Evolutionary conservation across 2,329 filamentous ascomycete species (phyloP), one percentile per base, ranked within the genome.

Genomic region (Cladophialophora psammophila): DNA sequence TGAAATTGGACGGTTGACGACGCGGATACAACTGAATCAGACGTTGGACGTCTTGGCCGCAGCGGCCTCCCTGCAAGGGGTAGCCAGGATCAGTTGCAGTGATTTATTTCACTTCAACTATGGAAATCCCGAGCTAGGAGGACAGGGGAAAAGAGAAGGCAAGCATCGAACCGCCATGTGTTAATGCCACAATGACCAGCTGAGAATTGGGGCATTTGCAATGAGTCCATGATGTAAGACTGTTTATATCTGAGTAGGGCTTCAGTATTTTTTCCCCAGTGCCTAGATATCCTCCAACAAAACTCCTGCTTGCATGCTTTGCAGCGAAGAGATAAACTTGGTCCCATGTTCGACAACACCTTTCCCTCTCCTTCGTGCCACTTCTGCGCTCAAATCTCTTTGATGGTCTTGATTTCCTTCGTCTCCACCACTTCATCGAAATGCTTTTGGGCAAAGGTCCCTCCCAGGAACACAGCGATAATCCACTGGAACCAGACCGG

Each of bases 401-500:
- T 65, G 50, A 68, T 61, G 32, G 66, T 61, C 60, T 70, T 63
- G 60, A 68, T 32, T 32, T 70, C 65, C 54, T 68, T 68, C 62
- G 66, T 54, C 32, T 70, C 65, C 48, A 69, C 65, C 26, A 68
- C 60, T n/a, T 67, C 67, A 50, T 69, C 67, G 31, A 59, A 69
- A 20, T 69, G 67, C 35, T 60, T 56, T 5, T 18, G 20, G 7
- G 61, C 64, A 32, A 65, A 62, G 45, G 34, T 6, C 5, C 68
- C 67, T 38, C 69, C 69, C 3, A 65, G 20, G 38, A 70, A 70
- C 42, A 65, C 57, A 2, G 69, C 69, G 10, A 60, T n/a, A 7
- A 69, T 15, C 69, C 69, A 71, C 50, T 70, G 42, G 36, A 69
- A 58, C 63, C 69, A 69, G 18, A 63, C 58, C 8, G 56, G 32